Evolutionary conservation across 2,329 filamentous ascomycete species (phyloP).

Genomic region (Aspergillus aculeatinus): DNA sequence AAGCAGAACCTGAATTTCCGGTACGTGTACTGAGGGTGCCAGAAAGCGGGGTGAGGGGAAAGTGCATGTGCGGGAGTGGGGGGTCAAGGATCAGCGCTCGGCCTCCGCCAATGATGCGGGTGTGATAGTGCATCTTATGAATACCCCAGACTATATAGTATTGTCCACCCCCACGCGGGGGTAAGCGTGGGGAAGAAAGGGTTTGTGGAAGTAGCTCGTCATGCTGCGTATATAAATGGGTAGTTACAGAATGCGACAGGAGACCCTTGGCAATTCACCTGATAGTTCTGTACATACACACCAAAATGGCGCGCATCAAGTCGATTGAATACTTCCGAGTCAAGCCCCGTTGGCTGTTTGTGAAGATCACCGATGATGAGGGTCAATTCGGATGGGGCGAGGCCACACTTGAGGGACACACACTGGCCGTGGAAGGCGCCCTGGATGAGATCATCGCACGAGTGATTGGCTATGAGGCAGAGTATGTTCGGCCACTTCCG

Average conservation of each 20-base stretch:
- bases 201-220: neutral
- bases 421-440: conserved; percentile 71
- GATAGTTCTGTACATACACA: neutral
- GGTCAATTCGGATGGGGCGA: conserved; percentile 72
- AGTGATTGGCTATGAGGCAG: conserved; percentile 67
- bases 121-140: neutral
- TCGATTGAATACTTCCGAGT: conserved; percentile 73
- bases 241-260: neutral
- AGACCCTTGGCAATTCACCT: neutral
- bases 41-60: neutral
- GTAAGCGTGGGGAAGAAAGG: neutral
- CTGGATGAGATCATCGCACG: conserved; percentile 64
- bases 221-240: neutral
- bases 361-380: conserved; percentile 71
- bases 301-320: conserved; percentile 62
- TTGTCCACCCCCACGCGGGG: conserved; percentile 7
- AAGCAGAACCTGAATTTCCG: conserved; percentile 45
- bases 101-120: conserved; percentile 19
- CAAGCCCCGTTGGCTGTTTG: conserved; percentile 74
- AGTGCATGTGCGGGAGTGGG: neutral
- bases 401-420: conserved; percentile 71
- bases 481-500: conserved; percentile 48
- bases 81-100: neutral
- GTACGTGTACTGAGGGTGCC: conserved; percentile 22
- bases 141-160: neutral